Evolutionary conservation across 345 rosid genomes (phyloP), one percentile per base, ranked within the genome.

Genomic region (Syzygium aromaticum): DNA sequence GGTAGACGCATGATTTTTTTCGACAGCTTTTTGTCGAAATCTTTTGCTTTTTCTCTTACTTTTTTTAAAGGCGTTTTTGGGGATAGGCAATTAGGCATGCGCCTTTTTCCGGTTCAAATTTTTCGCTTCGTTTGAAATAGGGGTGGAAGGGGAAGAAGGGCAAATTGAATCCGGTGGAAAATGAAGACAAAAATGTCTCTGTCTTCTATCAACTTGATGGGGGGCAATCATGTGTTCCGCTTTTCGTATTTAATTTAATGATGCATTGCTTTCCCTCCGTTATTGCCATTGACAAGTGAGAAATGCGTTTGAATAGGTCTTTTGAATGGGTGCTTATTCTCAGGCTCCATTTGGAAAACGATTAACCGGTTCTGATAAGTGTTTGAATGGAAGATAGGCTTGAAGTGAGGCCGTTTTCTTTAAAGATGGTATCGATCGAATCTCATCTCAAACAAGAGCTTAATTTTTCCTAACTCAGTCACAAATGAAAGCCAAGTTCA

Each of bases 191-290:
- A 33, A 17, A 33, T 10, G 82, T 73, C 49, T 19, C 21, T 5
- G 21, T 73, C 49, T 19, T 67, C 78, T 0, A 21, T 73, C 49
- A 2, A 73, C 27, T 73, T 73, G 82, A 73, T 19, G 1, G 49
- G 3, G 49, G 25, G 49, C 49, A 73, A 73, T 19, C 82, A 19
- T 10, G 5, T 38, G 80, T 5, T 2, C 49, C 77, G 4, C 78
- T 1, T 64, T 28, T 64, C 0, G 1, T 1, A 9, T 33, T 33
- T 0, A 73, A 33, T 33, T 19, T 0, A 4, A 1, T 73, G 82
- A 11, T 5, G 1, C 3, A 8, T 19, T 1, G 4, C 14, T 19
- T 1, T 19, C 3, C 8, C 14, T 43, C 46, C 0, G 0, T 73
- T 2, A 9, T 19, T 8, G 2, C 0, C 7, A 0, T 38, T 5